Conservation (phyloP, 495 filamentous ascomycete genomes). For the Pyronema omphalodes region DNA sequence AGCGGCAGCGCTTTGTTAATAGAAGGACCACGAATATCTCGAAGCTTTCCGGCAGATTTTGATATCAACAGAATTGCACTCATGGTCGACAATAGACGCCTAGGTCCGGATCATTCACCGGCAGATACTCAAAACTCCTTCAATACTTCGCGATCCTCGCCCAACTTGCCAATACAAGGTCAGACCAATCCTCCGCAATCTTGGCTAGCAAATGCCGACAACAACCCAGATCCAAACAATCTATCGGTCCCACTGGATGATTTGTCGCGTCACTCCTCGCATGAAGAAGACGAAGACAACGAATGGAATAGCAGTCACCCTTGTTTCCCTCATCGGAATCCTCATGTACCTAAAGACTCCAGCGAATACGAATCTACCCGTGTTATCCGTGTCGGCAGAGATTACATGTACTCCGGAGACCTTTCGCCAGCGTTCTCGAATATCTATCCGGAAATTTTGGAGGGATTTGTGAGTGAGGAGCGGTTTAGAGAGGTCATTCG, state of each 20-base stretch:
- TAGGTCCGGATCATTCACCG: too few relatives aligned
- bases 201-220: not conserved
- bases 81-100: too few relatives aligned
- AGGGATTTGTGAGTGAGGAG: slow-evolving; percentile 59
- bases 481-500: slow-evolving; percentile 68
- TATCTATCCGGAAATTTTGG: slow-evolving; percentile 85
- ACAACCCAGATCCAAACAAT: not conserved
- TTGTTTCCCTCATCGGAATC: slow-evolving; percentile 48
- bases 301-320: slow-evolving; percentile 16
- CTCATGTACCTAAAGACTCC: slow-evolving; percentile 49
- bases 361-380: slow-evolving; percentile 56
- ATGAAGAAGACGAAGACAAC: not conserved
- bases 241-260: not conserved
- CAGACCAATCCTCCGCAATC: not conserved
- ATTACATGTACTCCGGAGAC: slow-evolving; percentile 81
- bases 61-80: too few relatives aligned
- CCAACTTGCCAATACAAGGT: not conserved
- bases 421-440: slow-evolving; percentile 63
- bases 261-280: not conserved
- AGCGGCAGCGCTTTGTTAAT: not conserved
- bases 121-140: too few relatives aligned
- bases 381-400: slow-evolving; percentile 74
- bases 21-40: slow-evolving; percentile 3
- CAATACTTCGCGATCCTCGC: too few relatives aligned
- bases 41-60: not conserved